These are phyloP conservation scores for Xerocomus minutiporus DNA, from an alignment of 1,284 basidiomycete species.

Conservation along the genomic window DNA sequence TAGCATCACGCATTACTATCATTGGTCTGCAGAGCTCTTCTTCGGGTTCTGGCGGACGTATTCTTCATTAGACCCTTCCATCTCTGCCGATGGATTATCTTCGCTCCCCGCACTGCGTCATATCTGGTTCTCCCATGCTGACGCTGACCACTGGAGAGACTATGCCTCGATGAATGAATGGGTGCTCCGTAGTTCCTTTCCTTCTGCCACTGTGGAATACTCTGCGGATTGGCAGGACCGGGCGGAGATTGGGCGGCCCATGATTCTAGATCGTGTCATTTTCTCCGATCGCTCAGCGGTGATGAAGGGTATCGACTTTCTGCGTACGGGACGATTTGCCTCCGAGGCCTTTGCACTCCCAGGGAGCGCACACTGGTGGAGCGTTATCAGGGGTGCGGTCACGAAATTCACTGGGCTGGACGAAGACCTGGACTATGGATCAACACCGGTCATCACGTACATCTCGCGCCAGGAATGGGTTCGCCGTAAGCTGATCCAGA, in stretches of 20 bases:
- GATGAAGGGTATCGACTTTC: constrained; percentile 65
- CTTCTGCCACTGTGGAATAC: constrained; percentile 71
- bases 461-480: constrained; percentile 84
- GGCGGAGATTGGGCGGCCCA: constrained; percentile 58
- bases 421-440: constrained; percentile 33
- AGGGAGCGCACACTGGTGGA: constrained; percentile 79
- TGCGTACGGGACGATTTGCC: constrained; percentile 69
- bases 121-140: constrained; percentile 69
- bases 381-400: constrained; percentile 67
- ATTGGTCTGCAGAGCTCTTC: constrained; percentile 84
- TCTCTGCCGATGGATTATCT: constrained; percentile 60
- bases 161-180: constrained; percentile 81
- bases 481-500: constrained; percentile 64
- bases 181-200: constrained; percentile 72
- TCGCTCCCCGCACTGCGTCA: constrained; percentile 68
- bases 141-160: constrained; percentile 79
- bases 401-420: constrained; percentile 64
- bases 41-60: constrained; percentile 88
- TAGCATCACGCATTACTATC: constrained; percentile 77
- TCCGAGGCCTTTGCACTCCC: constrained; percentile 69
- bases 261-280: constrained; percentile 79
- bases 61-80: constrained; percentile 67
- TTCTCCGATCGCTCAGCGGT: constrained; percentile 80
- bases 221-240: constrained; percentile 78
- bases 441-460: constrained; percentile 75